Conservation (phyloP, 2,329 filamentous ascomycete genomes). For the Colletotrichum aenigma region DNA sequence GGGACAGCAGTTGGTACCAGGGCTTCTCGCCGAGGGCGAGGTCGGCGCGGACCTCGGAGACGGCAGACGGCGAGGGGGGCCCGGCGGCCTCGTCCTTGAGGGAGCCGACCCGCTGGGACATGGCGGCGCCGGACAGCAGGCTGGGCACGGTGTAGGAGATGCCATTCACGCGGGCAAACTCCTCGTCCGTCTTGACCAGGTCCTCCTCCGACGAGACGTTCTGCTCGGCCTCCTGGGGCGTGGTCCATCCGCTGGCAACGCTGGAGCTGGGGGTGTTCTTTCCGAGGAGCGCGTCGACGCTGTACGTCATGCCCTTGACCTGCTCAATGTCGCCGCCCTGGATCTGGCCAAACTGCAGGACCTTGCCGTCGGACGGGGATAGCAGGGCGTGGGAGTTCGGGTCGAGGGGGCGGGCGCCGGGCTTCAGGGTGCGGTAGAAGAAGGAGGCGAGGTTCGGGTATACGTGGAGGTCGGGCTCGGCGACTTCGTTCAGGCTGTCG, state of each 20-base stretch:
- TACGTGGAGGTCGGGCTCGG: constrained; percentile 83
- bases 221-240: constrained; percentile 27
- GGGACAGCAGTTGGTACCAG: constrained; percentile 72
- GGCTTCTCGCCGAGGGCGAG: constrained; percentile 73
- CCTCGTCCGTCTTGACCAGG: constrained; percentile 79
- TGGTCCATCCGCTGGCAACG: constrained; percentile 46
- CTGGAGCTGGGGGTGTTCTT: constrained; percentile 62
- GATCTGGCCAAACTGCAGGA: constrained; percentile 92
- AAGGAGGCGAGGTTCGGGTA: constrained; percentile 96
- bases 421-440: constrained; percentile 95
- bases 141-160: constrained; percentile 93
- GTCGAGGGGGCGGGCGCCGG: constrained; percentile 84
- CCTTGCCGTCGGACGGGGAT: constrained; percentile 87
- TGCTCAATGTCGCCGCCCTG: constrained; percentile 95
- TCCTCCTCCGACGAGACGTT: constrained; percentile 59
- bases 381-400: constrained; percentile 79
- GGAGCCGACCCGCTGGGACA: constrained; percentile 49
- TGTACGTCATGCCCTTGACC: constrained; percentile 98
- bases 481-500: constrained; percentile 79
- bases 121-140: constrained; percentile 75
- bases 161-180: constrained; percentile 93
- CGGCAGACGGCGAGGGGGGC: constrained; percentile 68
- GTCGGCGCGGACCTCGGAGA: constrained; percentile 83
- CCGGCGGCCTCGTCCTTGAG: constrained; percentile 75
- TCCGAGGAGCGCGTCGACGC: constrained; percentile 88